Evolutionary conservation across 192 early-diverging fungal species (phyloP).

Genomic region (Linnemannia exigua): DNA sequence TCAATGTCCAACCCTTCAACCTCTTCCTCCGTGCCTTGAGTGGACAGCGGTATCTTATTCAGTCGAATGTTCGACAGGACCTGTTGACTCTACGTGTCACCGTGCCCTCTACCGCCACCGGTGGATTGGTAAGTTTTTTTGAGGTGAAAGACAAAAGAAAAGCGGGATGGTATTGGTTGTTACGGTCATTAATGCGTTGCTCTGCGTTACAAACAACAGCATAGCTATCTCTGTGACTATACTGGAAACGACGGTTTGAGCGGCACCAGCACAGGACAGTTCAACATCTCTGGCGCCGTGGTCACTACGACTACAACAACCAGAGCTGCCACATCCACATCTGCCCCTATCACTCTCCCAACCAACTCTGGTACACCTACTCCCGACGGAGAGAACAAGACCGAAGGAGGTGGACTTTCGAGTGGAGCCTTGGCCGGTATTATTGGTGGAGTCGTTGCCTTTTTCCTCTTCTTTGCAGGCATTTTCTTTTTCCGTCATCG

Average conservation of each 20-base stretch:
- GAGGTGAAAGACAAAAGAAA: background rate
- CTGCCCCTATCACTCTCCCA: background rate
- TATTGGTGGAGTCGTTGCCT: constrained; percentile 33
- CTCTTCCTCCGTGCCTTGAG: constrained; percentile 33
- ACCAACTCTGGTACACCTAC: background rate
- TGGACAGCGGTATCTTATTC: constrained; percentile 28
- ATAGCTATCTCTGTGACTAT: constrained; percentile 32
- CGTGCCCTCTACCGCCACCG: constrained; percentile 27
- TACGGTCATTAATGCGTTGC: background rate
- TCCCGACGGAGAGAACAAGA: background rate
- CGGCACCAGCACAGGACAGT: constrained; percentile 22
- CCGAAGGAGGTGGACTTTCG: constrained; percentile 24
- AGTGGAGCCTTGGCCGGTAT: constrained; percentile 40
- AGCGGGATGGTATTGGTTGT: background rate
- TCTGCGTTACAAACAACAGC: constrained; percentile 8
- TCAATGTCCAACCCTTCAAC: constrained; percentile 22
- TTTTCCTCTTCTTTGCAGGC: constrained; percentile 29
- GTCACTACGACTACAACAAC: background rate
- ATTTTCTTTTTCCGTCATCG: constrained; percentile 48
- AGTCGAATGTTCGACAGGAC: background rate
- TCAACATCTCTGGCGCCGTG: constrained; percentile 21
- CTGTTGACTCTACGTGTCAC: background rate
- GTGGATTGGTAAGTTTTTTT: constrained; percentile 28
- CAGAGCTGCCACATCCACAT: background rate
- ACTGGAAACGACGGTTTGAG: background rate